Percentiles rank a stretch among this genome's conserved stretches.
These are phyloP conservation scores for Trichosporon sp. DNA, from an alignment of 1,284 basidiomycete species.

Conservation along the genomic window DNA sequence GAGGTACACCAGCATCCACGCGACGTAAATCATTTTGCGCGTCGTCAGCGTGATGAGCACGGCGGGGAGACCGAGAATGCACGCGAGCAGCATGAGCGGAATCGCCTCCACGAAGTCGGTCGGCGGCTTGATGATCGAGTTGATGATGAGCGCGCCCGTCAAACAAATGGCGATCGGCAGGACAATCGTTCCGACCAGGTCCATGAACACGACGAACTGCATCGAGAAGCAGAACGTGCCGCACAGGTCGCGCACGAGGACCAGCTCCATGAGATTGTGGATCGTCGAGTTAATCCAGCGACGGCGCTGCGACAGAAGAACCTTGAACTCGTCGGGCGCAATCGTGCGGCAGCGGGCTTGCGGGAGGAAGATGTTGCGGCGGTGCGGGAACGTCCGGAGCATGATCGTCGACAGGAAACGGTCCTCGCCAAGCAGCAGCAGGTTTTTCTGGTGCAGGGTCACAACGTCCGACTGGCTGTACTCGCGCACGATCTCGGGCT, in stretches of 20 bases:
- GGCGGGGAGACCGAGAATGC: conserved; percentile 89
- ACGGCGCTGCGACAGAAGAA: conserved; percentile 91
- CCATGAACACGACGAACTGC: conserved; percentile 99
- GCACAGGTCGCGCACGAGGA: conserved; percentile 91
- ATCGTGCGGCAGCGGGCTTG: conserved; percentile 93
- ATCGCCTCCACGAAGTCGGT: conserved; percentile 86
- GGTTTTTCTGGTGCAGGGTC: conserved; percentile 96
- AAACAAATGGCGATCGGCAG: conserved; percentile 90
- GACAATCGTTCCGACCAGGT: conserved; percentile 90
- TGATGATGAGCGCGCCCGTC: conserved; percentile 82
- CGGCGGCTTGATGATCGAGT: conserved; percentile 76
- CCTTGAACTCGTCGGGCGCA: conserved; percentile 89
- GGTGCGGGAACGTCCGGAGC: conserved; percentile 91
- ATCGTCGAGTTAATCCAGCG: conserved; percentile 99
- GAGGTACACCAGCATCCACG: conserved; percentile 97
- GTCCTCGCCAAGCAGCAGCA: conserved; percentile 94
- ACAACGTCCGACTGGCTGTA: conserved; percentile 92
- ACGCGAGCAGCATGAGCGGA: conserved; percentile 80
- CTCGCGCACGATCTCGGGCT: conserved; percentile 95
- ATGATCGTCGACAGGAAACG: conserved; percentile 95
- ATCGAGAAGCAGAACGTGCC: conserved; percentile 95
- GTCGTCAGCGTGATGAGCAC: conserved; percentile 91
- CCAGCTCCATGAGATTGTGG: conserved; percentile 98
- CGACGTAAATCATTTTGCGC: conserved; percentile 87
- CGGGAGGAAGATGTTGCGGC: conserved; percentile 99